phyloP scores from a whole-genome alignment of 768 basidiomycete genomes.

The Tylopilus balloui region DNA sequence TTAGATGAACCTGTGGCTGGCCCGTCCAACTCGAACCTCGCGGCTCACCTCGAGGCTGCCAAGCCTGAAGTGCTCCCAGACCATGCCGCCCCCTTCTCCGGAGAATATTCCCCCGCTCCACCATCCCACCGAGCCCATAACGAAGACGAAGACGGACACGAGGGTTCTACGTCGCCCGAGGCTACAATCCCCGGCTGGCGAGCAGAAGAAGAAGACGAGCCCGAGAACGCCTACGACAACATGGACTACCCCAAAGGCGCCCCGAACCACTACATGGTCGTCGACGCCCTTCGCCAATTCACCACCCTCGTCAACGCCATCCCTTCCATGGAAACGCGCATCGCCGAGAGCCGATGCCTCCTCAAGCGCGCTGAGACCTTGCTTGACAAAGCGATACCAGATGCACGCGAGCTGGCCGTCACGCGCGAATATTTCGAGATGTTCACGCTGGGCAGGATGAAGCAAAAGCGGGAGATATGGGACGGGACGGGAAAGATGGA shows the following conservation, averaged over 20 bases:
- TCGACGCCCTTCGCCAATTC: conserved; percentile 28
- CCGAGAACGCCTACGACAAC: neutral
- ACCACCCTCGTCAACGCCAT: conserved; percentile 21
- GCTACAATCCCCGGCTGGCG: neutral
- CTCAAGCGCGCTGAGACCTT: conserved; percentile 13
- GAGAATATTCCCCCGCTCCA: neutral
- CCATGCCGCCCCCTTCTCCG: neutral
- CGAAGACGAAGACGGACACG: neutral
- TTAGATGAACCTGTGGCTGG: conserved; percentile 9
- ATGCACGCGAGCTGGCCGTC: conserved; percentile 17
- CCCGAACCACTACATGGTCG: conserved; percentile 22
- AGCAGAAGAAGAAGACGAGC: conserved; percentile 2
- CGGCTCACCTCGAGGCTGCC: neutral
- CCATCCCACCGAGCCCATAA: neutral
- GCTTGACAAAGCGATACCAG: conserved; percentile 15
- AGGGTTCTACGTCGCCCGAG: neutral
- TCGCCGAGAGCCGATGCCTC: conserved; percentile 20
- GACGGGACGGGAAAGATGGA: conserved; percentile 29
- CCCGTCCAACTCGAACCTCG: neutral
- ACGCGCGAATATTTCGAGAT: conserved; percentile 27
- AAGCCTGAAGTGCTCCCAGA: neutral
- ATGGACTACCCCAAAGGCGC: conserved; percentile 9
- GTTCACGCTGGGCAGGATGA: conserved; percentile 27
- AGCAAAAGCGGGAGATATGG: conserved; percentile 29
- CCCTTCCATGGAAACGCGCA: conserved; percentile 16